phyloP scores from a whole-genome alignment of 345 rosid genomes.

The Ricinus communis region DNA sequence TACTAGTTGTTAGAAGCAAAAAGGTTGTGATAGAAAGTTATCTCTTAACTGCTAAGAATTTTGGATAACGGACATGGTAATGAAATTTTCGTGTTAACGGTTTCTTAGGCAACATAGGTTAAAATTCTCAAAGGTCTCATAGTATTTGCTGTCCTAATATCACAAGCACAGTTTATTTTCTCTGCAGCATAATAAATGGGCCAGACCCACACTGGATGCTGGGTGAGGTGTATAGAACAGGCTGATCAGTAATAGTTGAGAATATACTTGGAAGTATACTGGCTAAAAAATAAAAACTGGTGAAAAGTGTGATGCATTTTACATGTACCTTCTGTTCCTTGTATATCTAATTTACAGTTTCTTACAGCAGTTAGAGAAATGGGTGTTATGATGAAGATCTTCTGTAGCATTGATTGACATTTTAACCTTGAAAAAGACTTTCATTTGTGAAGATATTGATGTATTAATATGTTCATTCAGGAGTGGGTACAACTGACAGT shows the following conservation, averaged over 20 bases:
- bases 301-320: not conserved
- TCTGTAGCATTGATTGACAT: not conserved
- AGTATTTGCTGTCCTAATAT: no score
- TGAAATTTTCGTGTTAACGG: not conserved
- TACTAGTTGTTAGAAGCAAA: not conserved
- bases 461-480: slow-evolving; percentile 33
- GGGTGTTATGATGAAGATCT: not conserved
- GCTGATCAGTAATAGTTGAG: not conserved
- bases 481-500: slow-evolving; percentile 72
- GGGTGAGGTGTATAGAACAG: not conserved
- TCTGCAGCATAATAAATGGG: not conserved
- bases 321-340: not conserved
- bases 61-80: not conserved
- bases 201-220: not conserved
- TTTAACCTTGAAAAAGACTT: not conserved
- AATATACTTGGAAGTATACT: not conserved
- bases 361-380: not conserved
- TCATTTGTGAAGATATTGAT: not conserved
- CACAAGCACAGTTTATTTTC: not conserved
- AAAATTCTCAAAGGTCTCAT: not conserved
- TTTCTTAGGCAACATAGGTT: not conserved
- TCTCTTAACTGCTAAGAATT: not conserved
- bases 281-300: not conserved
- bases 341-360: not conserved
- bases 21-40: not conserved